These are phyloP conservation scores for Ogataea nitratoaversa DNA, from an alignment of 805 yeast genomes.

Conservation along the genomic window DNA sequence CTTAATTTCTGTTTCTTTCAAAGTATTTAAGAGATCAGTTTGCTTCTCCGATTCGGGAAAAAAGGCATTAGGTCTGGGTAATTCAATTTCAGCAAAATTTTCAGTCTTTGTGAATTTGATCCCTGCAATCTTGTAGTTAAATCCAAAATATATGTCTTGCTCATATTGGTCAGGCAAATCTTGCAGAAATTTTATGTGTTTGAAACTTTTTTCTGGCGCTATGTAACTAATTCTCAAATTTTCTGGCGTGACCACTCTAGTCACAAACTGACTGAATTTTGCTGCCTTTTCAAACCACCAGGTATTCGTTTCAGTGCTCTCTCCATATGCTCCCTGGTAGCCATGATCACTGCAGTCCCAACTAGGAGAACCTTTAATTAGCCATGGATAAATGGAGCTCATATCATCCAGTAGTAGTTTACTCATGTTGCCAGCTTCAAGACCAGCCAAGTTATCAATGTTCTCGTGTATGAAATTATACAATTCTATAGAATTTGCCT, in stretches of 20 bases:
- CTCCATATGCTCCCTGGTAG: slow-evolving; percentile 29
- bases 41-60: slow-evolving; percentile 32
- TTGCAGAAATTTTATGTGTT: neutral
- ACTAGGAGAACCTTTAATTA: slow-evolving; percentile 39
- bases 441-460: slow-evolving; percentile 35
- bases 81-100: slow-evolving; percentile 2
- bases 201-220: slow-evolving; percentile 23
- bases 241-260: slow-evolving; percentile 19
- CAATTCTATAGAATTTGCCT: slow-evolving; percentile 43
- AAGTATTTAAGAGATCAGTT: slow-evolving; percentile 16
- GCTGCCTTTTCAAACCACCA: slow-evolving; percentile 43
- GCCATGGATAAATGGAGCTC: slow-evolving; percentile 30
- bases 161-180: neutral
- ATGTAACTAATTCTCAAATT: slow-evolving; percentile 35
- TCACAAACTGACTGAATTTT: slow-evolving; percentile 33
- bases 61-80: slow-evolving; percentile 34
- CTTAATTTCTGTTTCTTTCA: slow-evolving; percentile 22
- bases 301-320: slow-evolving; percentile 26
- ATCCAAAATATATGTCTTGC: slow-evolving; percentile 42
- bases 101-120: neutral
- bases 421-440: slow-evolving; percentile 43
- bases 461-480: slow-evolving; percentile 43
- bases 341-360: slow-evolving; percentile 21
- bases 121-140: slow-evolving; percentile 31
- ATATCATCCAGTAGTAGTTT: slow-evolving; percentile 37